Conservation (phyloP, 768 basidiomycete genomes). For the Pleurotus platypus region DNA sequence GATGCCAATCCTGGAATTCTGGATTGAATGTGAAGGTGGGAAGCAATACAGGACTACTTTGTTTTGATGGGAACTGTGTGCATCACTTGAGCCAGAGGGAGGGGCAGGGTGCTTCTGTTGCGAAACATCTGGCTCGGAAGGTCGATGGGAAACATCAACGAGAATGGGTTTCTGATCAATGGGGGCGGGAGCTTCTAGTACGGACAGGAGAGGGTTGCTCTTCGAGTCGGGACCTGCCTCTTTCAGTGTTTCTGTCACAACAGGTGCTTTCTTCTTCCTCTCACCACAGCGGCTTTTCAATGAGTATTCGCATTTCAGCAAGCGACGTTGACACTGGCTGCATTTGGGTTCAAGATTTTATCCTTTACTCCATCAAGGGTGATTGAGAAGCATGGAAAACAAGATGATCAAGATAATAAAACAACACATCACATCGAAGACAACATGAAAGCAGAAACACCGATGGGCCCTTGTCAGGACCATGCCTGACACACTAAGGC, state of each 20-base stretch:
- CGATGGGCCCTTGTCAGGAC: no score
- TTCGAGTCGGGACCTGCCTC: conserved; percentile 19
- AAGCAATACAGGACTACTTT: no score
- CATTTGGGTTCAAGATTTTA: conserved; percentile 9
- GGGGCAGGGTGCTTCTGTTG: neutral
- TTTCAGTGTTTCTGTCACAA: conserved; percentile 15
- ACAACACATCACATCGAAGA: no score
- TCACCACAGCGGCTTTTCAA: conserved; percentile 67
- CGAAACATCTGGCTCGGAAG: neutral
- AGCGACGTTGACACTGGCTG: conserved; percentile 72
- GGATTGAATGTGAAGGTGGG: no score
- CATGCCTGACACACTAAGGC: neutral
- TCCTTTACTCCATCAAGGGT: conserved; percentile 16
- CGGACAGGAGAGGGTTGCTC: conserved; percentile 9
- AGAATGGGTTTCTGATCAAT: neutral
- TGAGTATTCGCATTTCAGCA: conserved; percentile 69
- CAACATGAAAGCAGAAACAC: no score
- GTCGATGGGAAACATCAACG: conserved; percentile 4
- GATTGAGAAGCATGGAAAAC: conserved; percentile 10
- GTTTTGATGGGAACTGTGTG: no score
- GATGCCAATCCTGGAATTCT: no score
- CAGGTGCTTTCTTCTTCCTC: conserved; percentile 43
- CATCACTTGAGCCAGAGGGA: no score
- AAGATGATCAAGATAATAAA: neutral
- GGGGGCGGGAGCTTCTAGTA: neutral